Conservation (phyloP, 345 rosid species). For the Clausena lansium region DNA sequence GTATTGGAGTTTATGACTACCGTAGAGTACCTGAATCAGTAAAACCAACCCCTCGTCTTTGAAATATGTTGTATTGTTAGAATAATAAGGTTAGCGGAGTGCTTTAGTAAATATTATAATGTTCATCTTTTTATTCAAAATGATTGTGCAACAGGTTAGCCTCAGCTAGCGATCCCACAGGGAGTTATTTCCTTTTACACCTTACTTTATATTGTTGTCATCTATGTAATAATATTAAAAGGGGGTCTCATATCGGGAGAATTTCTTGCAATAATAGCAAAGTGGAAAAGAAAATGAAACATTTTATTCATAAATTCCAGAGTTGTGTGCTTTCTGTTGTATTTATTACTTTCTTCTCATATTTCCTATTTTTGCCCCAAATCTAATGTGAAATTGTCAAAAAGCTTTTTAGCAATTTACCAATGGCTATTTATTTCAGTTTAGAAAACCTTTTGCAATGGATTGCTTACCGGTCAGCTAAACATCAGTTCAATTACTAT, state of each 20-base stretch:
- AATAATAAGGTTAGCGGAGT: background rate
- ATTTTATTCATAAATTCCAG: background rate
- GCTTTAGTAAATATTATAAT: background rate
- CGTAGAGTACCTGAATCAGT: slow-evolving; percentile 22
- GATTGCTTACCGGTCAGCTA: background rate
- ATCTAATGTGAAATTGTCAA: background rate
- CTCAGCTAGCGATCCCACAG: background rate
- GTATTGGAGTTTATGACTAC: slow-evolving; percentile 76
- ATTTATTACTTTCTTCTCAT: background rate
- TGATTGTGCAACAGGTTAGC: background rate
- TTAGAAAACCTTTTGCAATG: background rate
- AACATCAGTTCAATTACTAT: background rate
- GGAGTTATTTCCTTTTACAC: background rate
- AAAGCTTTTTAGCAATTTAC: background rate
- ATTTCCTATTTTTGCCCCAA: background rate
- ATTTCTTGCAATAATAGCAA: background rate
- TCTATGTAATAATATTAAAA: background rate
- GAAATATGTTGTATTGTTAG: slow-evolving; percentile 2
- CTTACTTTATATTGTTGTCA: background rate
- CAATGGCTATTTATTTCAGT: background rate
- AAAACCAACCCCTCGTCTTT: slow-evolving; percentile 51
- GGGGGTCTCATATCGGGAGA: background rate
- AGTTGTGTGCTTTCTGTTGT: background rate
- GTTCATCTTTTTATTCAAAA: background rate
- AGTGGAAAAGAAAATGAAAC: background rate